Evolutionary conservation across 345 rosid genomes (phyloP).

Genomic region (Schrenkiella parvula): DNA sequence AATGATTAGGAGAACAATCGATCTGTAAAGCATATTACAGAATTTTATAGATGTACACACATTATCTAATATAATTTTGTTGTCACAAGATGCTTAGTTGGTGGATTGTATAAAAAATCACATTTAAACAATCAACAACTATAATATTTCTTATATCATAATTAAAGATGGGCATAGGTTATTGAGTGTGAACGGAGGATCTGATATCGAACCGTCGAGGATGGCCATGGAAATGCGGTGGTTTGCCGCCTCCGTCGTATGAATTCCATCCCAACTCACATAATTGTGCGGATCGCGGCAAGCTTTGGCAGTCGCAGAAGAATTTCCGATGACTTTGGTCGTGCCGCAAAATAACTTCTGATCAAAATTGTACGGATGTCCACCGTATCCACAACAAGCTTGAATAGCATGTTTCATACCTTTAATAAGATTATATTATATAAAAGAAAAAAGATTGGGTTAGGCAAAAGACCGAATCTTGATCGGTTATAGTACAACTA

Average conservation of each 20-base stretch:
- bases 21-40: conserved; percentile 18
- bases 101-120: not conserved
- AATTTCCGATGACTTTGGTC: conserved; percentile 46
- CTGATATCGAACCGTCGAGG: conserved; percentile 51
- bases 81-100: conserved; percentile 18
- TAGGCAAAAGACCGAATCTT: not conserved
- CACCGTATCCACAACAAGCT: conserved; percentile 88
- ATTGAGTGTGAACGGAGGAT: conserved; percentile 58
- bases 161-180: conserved; percentile 4
- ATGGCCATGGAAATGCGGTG: conserved; percentile 46
- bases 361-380: conserved; percentile 48
- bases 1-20: conserved; percentile 28
- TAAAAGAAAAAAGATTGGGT: not conserved
- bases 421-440: conserved; percentile 32
- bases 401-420: conserved; percentile 55
- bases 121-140: not conserved
- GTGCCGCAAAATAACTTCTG: conserved; percentile 57
- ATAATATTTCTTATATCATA: not conserved
- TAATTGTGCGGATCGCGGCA: conserved; percentile 62
- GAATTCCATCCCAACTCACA: conserved; percentile 86
- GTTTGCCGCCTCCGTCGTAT: conserved; percentile 79
- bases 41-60: not conserved
- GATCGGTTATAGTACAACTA: not conserved
- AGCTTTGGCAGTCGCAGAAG: conserved; percentile 39
- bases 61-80: not conserved